These are phyloP conservation scores for Rhodotorula diobovata DNA, from an alignment of 768 basidiomycete genomes.

Conservation along the genomic window DNA sequence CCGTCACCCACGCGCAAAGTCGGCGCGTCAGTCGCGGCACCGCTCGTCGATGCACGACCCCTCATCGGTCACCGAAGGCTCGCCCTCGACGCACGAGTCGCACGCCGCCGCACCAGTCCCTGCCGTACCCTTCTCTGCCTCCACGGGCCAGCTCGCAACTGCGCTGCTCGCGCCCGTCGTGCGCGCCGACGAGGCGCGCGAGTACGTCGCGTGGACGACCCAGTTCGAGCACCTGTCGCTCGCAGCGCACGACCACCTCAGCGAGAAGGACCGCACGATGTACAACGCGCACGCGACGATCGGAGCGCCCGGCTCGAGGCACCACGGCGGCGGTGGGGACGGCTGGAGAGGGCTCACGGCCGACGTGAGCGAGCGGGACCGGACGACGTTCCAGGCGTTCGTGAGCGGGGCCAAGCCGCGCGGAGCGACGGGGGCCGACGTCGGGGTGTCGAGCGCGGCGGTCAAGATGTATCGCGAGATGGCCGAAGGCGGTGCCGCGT, in stretches of 20 bases:
- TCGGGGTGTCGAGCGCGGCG: neutral
- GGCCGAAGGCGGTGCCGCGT: neutral
- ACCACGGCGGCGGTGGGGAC: neutral
- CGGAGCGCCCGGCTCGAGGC: too few species aligned
- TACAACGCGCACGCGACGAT: constrained; percentile 10
- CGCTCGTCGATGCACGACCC: neutral
- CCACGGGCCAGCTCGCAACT: constrained; percentile 38
- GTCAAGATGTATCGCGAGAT: neutral
- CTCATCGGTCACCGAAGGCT: too few species aligned
- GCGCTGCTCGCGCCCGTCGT: constrained; percentile 36
- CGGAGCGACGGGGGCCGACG: neutral
- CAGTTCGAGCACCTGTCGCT: constrained; percentile 37
- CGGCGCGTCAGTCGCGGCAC: neutral
- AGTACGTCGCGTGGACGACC: constrained; percentile 41
- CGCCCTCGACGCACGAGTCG: neutral
- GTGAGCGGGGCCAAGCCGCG: neutral
- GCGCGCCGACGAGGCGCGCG: constrained; percentile 34
- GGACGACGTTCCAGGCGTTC: neutral
- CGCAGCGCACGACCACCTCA: constrained; percentile 22
- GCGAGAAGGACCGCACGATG: constrained; percentile 32
- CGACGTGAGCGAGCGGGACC: constrained; percentile 22
- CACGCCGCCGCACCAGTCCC: neutral
- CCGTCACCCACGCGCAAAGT: neutral
- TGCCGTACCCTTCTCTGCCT: neutral
- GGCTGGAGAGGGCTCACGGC: neutral